Conservation (phyloP, 352 stramenopile species). For the Pseudoperonospora humuli region DNA sequence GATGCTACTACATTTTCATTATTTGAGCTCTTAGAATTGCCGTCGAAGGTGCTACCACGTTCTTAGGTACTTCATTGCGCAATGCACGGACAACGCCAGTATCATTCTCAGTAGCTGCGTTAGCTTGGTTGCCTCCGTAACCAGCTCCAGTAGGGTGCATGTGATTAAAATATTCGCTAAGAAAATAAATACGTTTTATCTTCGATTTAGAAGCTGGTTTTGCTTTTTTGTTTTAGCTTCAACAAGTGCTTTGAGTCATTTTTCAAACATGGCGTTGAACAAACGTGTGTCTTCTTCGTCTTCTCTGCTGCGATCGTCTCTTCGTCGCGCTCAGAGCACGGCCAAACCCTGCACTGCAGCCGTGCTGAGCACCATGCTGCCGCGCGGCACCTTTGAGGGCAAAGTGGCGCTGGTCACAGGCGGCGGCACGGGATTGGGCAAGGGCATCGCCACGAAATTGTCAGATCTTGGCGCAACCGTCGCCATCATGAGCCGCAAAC, state of each 20-base stretch:
- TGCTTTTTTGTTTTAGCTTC: conserved; percentile 2
- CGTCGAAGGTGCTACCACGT: too few relatives aligned
- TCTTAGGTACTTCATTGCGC: too few relatives aligned
- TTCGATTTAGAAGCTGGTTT: neutral
- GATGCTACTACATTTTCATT: too few relatives aligned
- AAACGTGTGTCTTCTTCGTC: conserved; percentile 5
- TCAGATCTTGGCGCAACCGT: conserved; percentile 89
- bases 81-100: too few relatives aligned
- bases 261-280: conserved; percentile 10
- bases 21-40: too few relatives aligned
- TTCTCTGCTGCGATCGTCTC: neutral
- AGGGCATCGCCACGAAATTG: conserved; percentile 90
- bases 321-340: conserved; percentile 14
- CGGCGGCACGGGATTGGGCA: conserved; percentile 91
- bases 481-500: conserved; percentile 92
- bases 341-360: conserved; percentile 20
- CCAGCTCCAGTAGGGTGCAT: too few relatives aligned
- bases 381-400: conserved; percentile 51
- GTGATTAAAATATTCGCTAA: too few relatives aligned
- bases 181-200: too few relatives aligned
- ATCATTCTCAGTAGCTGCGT: too few relatives aligned
- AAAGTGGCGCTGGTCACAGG: conserved; percentile 92
- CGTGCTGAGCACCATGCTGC: conserved; percentile 59
- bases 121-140: too few relatives aligned
- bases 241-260: conserved; percentile 2